Evolutionary conservation across 768 basidiomycete species (phyloP).

Genomic region (Kwoniella dendrophila): DNA sequence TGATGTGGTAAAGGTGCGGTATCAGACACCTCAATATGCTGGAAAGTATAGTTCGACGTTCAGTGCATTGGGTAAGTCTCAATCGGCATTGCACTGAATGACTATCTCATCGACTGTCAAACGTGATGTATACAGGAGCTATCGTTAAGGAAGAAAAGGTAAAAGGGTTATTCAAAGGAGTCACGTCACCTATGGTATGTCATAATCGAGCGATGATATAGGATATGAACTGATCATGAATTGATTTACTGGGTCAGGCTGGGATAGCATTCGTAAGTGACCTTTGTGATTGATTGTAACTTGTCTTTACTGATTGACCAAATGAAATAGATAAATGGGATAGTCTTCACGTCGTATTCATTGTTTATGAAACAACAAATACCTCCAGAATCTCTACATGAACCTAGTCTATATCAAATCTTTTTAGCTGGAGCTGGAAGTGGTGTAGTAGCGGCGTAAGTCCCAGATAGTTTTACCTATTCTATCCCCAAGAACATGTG

Average conservation of each 20-base stretch:
- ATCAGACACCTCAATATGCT: conserved; percentile 51
- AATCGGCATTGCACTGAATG: background rate
- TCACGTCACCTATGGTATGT: conserved; percentile 73
- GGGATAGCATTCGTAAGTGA: conserved; percentile 53
- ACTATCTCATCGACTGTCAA: background rate
- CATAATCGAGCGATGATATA: background rate
- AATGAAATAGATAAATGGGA: conserved; percentile 64
- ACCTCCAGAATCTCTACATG: conserved; percentile 42
- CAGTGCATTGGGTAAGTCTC: conserved; percentile 50
- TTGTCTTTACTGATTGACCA: background rate
- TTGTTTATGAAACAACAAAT: conserved; percentile 73
- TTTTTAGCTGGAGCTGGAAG: conserved; percentile 76
- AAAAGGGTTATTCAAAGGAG: conserved; percentile 54
- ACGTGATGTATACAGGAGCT: conserved; percentile 25
- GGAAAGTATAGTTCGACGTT: conserved; percentile 50
- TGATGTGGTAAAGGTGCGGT: conserved; percentile 63
- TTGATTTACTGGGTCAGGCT: conserved; percentile 28
- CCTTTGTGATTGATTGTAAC: background rate
- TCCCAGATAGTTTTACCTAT: conserved; percentile 16
- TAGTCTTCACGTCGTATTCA: conserved; percentile 82
- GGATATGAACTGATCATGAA: background rate
- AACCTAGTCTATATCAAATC: conserved; percentile 72
- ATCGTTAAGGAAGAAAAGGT: conserved; percentile 53
- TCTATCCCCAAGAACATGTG: background rate
- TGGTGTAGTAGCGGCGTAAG: conserved; percentile 78